phyloP scores from a whole-genome alignment of 306 rosid genomes.

The Cucumis cinereus region DNA sequence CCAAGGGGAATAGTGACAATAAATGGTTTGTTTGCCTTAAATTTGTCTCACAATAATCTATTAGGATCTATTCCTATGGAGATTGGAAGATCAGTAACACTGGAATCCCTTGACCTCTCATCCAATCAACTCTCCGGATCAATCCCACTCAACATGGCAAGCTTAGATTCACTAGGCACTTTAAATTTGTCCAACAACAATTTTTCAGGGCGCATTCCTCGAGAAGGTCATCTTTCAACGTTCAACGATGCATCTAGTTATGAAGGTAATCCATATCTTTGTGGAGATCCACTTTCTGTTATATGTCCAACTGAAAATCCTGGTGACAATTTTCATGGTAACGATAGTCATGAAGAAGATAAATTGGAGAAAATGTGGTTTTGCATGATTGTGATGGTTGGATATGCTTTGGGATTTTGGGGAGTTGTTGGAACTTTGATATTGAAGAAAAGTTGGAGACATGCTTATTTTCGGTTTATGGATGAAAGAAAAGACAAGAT shows the following conservation, averaged over 20 bases:
- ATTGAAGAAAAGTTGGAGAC: slow-evolving; percentile 9
- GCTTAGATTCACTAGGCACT: neutral
- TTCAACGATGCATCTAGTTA: slow-evolving; percentile 3
- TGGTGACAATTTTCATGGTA: too few relatives aligned
- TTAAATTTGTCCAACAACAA: slow-evolving; percentile 5
- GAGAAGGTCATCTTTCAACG: slow-evolving; percentile 6
- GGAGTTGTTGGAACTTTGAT: slow-evolving; percentile 2
- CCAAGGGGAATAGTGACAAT: neutral
- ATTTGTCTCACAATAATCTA: slow-evolving; percentile 7
- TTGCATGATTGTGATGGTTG: neutral
- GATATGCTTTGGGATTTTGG: slow-evolving; percentile 9
- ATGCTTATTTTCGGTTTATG: neutral
- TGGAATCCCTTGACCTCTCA: neutral
- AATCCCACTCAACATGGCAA: slow-evolving; percentile 4
- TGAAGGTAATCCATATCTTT: neutral
- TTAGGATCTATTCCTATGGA: neutral
- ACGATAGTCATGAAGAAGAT: neutral
- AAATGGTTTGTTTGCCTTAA: neutral
- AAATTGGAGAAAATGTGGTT: slow-evolving; percentile 1
- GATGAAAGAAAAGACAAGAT: neutral
- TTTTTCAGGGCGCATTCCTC: slow-evolving; percentile 4
- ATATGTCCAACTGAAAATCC: neutral
- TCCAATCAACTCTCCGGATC: neutral
- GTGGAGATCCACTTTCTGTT: slow-evolving; percentile 5
- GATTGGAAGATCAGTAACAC: neutral